Base-by-base conservation (phyloP, 2,329 filamentous ascomycete species). In the Penicillium paneum region DNA sequence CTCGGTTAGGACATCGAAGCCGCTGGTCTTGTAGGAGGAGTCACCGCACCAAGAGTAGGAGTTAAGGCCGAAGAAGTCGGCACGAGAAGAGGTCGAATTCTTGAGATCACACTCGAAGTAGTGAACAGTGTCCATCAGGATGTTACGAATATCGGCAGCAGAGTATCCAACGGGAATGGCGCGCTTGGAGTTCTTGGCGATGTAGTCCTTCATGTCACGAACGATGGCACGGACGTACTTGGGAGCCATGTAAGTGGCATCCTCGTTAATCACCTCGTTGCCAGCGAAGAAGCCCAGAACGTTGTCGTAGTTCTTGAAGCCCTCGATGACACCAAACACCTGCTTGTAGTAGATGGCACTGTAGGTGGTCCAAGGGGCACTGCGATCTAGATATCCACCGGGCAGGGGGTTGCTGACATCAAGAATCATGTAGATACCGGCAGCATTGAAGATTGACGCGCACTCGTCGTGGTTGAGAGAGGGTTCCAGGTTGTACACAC, bases 11-110 rank as follows among this genome's bases (percentile, higher is more conserved):
- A 76, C 73, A 56, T 84, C 72, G 66, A 85, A 87, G 39, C 81
- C 79, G 15, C 78, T 77, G 34, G 72, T 77, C 39, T 76, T 69
- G 73, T 79, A 85, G 52, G 75, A 80, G 10, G 82, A 79, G 41
- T 80, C 73, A 53, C 84, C 84, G 63, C 84, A 87, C 84, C 84
- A 87, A n/a, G 82, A 84, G 75, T 87, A 87, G 10, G 81, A 84
- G 76, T 87, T 87, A 53, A 87, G 74, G 38, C 84, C 84, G 63
- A 87, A 86, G 74, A 87, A 85, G 68, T 87, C 84, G 28, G 82
- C 79, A 31, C 78, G 76, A 17, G 82, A 83, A 54, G 67, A 70
- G 56, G 83, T 79, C 24, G 73, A 64, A 57, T 78, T 75, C 50
- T 73, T 66, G 36, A 79, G 71, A 35, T 77, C 72, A 72, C 84